Base-by-base conservation (phyloP, 2,329 filamentous ascomycete genomes). In the Penicillium sp. region DNA sequence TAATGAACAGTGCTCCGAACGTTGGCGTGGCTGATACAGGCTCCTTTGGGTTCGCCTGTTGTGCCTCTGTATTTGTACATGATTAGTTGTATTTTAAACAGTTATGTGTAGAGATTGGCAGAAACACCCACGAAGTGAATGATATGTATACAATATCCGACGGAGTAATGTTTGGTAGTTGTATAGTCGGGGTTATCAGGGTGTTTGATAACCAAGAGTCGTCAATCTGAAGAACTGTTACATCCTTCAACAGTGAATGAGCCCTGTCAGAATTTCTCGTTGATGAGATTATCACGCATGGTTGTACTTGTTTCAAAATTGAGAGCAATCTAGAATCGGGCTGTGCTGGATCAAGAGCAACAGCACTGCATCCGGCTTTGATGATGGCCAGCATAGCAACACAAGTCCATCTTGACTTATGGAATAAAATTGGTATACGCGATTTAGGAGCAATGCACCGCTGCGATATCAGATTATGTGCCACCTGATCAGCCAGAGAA, bases 401-500 rank as follows among this genome's bases (percentile, higher is more conserved):
- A 43, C 35, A 33, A 11, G 46, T 49, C 53, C 53, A 56, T 49
- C 20, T 40, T 21, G 45, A 56, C 53, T 56, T 56, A n/a, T 42
- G 35, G 26, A 50, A 56, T 7, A 43, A 38, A 14, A 56, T 21
- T 3, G 53, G 45, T 33, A 56, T 43, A 18, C 35, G 35, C 5
- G 30, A 48, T 47, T 21, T 47, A 11, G 46, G 35, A 21, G 23
- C 21, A 18, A 55, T 12, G 16, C 30, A n/a, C n/a, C n/a, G n/a
- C n/a, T n/a, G n/a, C n/a, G n/a, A n/a, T n/a, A 60, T 54, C 3
- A 72, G 59, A 18, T 71, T 65, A 23, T 51, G 58, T 5, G 71
- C 68, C 14, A 74, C 62, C 3, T 62, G 57, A 1, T 69, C 66
- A n/a, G 71, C 71, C 23, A 67, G 58, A 16, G 64, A 61, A 40